Evolutionary conservation across 2,329 filamentous ascomycete genomes (phyloP).

Genomic region (Botrytis fabae): DNA sequence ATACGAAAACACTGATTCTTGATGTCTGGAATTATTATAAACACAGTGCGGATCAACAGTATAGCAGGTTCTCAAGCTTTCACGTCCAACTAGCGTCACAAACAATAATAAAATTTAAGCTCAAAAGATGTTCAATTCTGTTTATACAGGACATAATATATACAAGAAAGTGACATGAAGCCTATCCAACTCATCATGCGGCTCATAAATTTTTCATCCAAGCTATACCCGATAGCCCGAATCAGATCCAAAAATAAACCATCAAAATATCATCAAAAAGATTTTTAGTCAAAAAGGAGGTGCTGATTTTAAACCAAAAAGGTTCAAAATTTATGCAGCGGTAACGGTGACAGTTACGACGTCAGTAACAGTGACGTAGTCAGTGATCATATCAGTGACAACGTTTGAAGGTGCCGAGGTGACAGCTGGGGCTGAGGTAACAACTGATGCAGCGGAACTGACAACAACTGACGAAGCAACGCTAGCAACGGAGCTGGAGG

Average conservation of each 20-base stretch:
- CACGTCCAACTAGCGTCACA: background rate
- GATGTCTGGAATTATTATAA: background rate
- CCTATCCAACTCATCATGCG: background rate
- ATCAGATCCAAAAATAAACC: background rate
- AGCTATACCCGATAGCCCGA: background rate
- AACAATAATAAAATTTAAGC: background rate
- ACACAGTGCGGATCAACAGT: fast-evolving
- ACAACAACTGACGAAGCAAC: background rate
- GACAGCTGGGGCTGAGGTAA: background rate
- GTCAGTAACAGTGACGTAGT: constrained; percentile 5
- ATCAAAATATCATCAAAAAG: background rate
- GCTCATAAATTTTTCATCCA: background rate
- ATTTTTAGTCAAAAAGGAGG: background rate
- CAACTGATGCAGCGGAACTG: background rate
- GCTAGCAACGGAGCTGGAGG: background rate
- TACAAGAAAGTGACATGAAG: constrained; percentile 18
- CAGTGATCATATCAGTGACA: constrained; percentile 3
- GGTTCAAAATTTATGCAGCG: background rate
- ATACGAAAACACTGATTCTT: background rate
- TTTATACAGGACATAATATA: constrained; percentile 11
- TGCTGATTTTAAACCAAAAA: background rate
- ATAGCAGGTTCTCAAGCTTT: background rate
- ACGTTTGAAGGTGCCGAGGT: background rate
- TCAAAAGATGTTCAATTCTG: background rate
- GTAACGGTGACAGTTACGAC: constrained; percentile 18